phyloP scores from a whole-genome alignment of 768 basidiomycete genomes.

The Lactarius deliciosus region DNA sequence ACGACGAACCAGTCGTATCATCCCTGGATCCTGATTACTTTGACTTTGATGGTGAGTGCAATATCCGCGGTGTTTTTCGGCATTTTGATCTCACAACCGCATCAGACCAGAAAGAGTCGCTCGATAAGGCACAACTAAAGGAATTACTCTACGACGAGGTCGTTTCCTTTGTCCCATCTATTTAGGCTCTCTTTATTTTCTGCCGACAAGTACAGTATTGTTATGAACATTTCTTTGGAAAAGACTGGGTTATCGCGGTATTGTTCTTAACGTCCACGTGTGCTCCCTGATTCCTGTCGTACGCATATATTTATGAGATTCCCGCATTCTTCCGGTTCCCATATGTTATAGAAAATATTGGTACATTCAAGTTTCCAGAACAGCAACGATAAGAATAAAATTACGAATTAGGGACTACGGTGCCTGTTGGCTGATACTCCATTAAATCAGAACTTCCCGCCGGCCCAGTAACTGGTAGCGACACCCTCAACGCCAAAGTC shows the following conservation, averaged over 20 bases:
- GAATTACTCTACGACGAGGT: conserved; percentile 85
- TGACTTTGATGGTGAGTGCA: conserved; percentile 75
- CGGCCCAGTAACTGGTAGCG: conserved; percentile 68
- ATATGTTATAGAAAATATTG: conserved; percentile 10
- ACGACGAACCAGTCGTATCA: conserved; percentile 83
- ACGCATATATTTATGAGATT: not conserved
- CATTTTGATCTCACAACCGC: conserved; percentile 15
- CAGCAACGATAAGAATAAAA: conserved; percentile 24
- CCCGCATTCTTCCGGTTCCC: not conserved
- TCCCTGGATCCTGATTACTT: conserved; percentile 85
- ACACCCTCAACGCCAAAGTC: conserved; percentile 81
- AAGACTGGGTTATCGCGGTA: not conserved
- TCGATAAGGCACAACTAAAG: conserved; percentile 78
- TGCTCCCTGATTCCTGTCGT: conserved; percentile 2
- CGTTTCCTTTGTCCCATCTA: conserved; percentile 65
- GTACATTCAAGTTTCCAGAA: conserved; percentile 17
- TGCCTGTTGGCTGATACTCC: not conserved
- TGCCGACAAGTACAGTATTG: conserved; percentile 10
- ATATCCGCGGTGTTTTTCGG: not conserved
- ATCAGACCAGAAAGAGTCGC: conserved; percentile 66
- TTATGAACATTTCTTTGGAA: not conserved
- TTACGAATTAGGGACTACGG: conserved; percentile 17
- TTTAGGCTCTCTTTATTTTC: conserved; percentile 39
- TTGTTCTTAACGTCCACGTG: not conserved
- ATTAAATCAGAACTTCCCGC: conserved; percentile 43